These are phyloP conservation scores for Dendrocalamus sinicus DNA, from an alignment of 176 grass and related monocot species.

Conservation along the genomic window DNA sequence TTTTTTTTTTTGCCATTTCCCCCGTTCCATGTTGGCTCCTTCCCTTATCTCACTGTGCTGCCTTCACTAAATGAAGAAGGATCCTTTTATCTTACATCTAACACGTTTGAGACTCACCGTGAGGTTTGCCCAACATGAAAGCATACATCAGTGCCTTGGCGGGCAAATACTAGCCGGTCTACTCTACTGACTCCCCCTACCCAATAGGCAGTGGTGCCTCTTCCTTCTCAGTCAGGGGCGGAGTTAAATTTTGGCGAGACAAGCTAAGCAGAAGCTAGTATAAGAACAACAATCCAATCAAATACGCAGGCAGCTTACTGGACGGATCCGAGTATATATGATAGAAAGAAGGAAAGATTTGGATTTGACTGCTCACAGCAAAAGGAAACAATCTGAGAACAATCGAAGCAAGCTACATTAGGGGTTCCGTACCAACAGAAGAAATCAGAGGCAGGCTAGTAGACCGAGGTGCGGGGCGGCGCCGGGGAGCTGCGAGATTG, in stretches of 20 bases:
- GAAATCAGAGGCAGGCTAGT: background rate
- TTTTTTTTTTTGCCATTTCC: background rate
- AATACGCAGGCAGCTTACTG: background rate
- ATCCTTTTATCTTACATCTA: background rate
- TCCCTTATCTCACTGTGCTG: background rate
- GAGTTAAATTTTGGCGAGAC: background rate
- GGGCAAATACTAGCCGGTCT: background rate
- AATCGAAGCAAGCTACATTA: background rate
- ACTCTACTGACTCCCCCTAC: background rate
- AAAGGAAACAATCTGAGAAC: background rate
- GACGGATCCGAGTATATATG: background rate
- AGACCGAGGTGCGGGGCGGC: too few relatives aligned
- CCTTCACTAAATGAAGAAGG: background rate
- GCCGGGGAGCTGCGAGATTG: background rate
- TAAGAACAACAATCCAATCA: background rate
- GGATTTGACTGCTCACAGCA: background rate
- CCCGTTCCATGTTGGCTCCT: background rate
- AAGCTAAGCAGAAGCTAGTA: background rate
- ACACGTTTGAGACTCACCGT: background rate
- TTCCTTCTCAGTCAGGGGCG: background rate
- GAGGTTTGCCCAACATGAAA: background rate
- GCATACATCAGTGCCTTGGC: background rate
- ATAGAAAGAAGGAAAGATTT: background rate
- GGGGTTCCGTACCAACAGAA: conserved; percentile 2
- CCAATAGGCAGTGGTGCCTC: background rate